Evolutionary conservation across 768 basidiomycete genomes (phyloP).

Genomic region (Auricularia sp.): DNA sequence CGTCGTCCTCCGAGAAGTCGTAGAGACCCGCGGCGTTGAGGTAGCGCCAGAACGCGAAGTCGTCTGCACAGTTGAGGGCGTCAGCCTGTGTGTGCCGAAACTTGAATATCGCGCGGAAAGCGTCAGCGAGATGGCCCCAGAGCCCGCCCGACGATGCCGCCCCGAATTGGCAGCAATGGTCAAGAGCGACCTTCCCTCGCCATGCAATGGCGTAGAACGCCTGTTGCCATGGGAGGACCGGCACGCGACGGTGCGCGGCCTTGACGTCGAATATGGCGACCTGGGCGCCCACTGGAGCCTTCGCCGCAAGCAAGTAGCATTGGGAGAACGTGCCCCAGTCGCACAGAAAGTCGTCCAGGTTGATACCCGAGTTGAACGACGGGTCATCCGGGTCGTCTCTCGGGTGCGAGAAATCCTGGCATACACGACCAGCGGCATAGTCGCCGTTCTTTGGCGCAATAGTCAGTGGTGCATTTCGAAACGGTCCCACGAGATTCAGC

Average conservation of each 20-base stretch:
- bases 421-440: background rate
- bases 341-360: constrained; percentile 18
- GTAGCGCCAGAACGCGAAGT: constrained; percentile 22
- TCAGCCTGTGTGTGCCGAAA: constrained; percentile 7
- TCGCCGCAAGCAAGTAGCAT: constrained; percentile 5
- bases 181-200: constrained; percentile 21
- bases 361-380: constrained; percentile 25
- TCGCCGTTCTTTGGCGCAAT: constrained; percentile 14
- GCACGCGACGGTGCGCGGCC: constrained; percentile 4
- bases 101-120: constrained; percentile 21
- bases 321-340: constrained; percentile 13
- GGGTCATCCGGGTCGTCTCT: constrained; percentile 12
- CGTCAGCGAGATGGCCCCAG: constrained; percentile 25
- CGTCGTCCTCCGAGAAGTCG: constrained; percentile 14
- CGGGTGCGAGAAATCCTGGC: constrained; percentile 28
- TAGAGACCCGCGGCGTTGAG: background rate
- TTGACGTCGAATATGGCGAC: constrained; percentile 10
- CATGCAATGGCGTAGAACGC: constrained; percentile 17
- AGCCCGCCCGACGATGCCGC: constrained; percentile 20
- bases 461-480: constrained; percentile 21
- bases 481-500: constrained; percentile 21
- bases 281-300: constrained; percentile 7
- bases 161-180: constrained; percentile 26
- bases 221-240: constrained; percentile 9
- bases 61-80: constrained; percentile 31